Evolutionary conservation across 371 early-diverging fungal genomes (phyloP), one percentile per base, ranked within the genome.

Genomic region (Mortierella sp.): DNA sequence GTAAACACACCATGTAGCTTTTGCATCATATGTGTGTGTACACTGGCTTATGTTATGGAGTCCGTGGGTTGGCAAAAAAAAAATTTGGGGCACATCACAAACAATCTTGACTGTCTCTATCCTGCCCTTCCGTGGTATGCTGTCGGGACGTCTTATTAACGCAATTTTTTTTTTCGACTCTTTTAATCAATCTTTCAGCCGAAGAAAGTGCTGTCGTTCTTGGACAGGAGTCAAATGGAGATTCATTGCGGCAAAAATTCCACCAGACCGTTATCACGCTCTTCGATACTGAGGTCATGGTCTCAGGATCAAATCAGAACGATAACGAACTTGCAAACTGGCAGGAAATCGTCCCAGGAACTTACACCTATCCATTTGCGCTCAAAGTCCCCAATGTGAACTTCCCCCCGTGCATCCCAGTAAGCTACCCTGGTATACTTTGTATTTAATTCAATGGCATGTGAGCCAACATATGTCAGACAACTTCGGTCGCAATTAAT

Each of bases 311-410:
- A 32, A 58, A 56, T 29, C 68, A 75, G 31, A 58, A 64, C 43
- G 81, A 80, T 29, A 80, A 80, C 58, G 81, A 80, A 55, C 86
- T 88, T 59, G 55, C 86, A 35, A 84, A 84, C 17, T 89, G 90
- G 90, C 76, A 86, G 47, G 90, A 89, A 58, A 70, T 89, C 54
- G 84, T 86, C 6, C 61, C 86, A 1, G 88, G 90, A 15, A 76
- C 82, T 19, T 86, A 89, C 70, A 83, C 84, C 47, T 89, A 84
- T 61, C 88, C 89, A 8, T 89, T 89, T 78, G 89, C 90, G 2
- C 83, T 88, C 65, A 89, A 89, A 83, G 90, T 89, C 6, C 81
- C 81, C 26, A 80, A 80, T 40, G 72, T 80, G 23, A 80, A 80
- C 35, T 75, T 80, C n/a, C 81, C 81, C 0, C 81, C 81, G 2